Conservation (phyloP, 148 eudicot species). For the Rhododendron williamsianum region DNA sequence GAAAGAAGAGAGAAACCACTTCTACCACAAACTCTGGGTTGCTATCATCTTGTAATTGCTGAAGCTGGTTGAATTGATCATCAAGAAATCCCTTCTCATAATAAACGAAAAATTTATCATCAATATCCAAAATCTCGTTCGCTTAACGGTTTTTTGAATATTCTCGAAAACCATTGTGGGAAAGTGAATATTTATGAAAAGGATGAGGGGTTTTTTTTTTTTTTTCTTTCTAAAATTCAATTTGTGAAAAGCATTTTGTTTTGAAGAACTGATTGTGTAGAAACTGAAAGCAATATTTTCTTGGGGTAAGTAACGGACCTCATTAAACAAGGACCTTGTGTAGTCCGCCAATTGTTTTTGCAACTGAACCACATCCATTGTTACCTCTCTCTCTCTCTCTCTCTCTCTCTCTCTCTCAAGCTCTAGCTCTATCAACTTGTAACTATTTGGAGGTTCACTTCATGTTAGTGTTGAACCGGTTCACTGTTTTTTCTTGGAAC, state of each 20-base stretch:
- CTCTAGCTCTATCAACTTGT: background rate
- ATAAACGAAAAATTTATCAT: background rate
- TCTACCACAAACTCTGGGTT: conserved; percentile 76
- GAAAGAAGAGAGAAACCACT: conserved; percentile 67
- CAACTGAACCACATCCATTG: conserved; percentile 34
- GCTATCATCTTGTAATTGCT: conserved; percentile 68
- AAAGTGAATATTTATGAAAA: background rate
- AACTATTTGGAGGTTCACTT: conserved; percentile 11
- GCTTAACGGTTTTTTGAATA: background rate
- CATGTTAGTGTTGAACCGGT: background rate
- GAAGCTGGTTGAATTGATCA: conserved; percentile 66
- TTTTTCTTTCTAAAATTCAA: background rate
- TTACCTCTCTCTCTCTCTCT: background rate
- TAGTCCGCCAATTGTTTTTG: conserved; percentile 40
- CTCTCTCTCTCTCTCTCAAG: background rate
- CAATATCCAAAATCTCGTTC: background rate
- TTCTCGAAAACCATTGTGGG: background rate
- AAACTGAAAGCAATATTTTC: background rate
- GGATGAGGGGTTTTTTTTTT: background rate
- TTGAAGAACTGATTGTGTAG: background rate
- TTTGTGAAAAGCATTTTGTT: no score
- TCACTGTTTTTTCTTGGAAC: background rate
- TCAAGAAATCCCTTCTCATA: conserved; percentile 48
- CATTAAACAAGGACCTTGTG: conserved; percentile 40
- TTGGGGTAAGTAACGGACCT: conserved; percentile 26